Base-by-base conservation (phyloP, 2,329 filamentous ascomycete species). In the Verticillium dahliae region DNA sequence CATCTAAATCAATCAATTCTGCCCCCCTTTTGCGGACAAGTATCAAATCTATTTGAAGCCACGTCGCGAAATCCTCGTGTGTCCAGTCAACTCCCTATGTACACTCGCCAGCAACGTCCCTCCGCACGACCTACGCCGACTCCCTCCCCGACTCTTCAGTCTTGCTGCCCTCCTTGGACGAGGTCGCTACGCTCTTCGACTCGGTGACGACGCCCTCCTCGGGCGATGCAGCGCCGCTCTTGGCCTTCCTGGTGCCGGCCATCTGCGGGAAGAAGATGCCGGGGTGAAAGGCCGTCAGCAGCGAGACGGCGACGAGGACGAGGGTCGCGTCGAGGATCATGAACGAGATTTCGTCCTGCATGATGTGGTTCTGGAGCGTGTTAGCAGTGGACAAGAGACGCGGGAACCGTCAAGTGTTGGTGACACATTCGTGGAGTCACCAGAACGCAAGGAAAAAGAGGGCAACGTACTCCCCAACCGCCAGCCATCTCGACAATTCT, bases 401-500 rank as follows among this genome's bases (percentile, higher is more conserved):
- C 27, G 27, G 18, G 18, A 22, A 22, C 18, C 18, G 18, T 22
- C 18, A 22, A 22, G 18, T 22, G 18, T 22, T 22, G 18, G 18
- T 22, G 18, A 1, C 18, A 22, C 18, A 22, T 22, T 22, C 18
- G 18, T 22, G 18, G 18, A 22, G 18, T 22, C 18, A 22, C 18
- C 18, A 22, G 18, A 22, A 22, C 9, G 18, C 14, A 34, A 15
- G 38, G 56, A 34, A 6, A 22, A 11, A n/a, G 7, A 34, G 1
- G 31, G 35, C 6, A 18, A 27, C 27, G 18, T 35, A 50, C 45
- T 7, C 82, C 83, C 85, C 85, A 89, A 22, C 86, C 85, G 33
- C 83, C 83, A 1, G 82, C 80, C 83, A 88, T 86, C 70, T 88
- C 85, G 1, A 81, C 82, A 60, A 88, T 82, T 67, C 84, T 85